Evolutionary conservation across 2,329 filamentous ascomycete species (phyloP).

Genomic region (Fusarium praegraminearum): DNA sequence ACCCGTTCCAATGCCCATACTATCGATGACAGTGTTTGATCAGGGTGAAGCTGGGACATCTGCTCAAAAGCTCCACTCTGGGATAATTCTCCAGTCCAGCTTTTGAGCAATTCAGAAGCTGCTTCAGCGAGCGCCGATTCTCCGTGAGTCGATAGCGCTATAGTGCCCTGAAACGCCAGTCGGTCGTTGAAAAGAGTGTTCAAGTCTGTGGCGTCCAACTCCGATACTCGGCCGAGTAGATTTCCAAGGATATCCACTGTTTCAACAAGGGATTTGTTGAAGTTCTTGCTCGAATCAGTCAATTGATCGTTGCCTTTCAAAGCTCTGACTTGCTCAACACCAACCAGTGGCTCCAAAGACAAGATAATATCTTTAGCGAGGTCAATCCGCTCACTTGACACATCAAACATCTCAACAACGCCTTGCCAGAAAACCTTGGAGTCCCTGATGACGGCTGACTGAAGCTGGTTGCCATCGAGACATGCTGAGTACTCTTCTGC

Average conservation of each 20-base stretch:
- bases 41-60: slow-evolving; percentile 56
- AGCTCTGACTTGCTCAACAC: slow-evolving; percentile 78
- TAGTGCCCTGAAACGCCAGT: slow-evolving; percentile 77
- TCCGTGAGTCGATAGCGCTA: slow-evolving; percentile 84
- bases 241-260: slow-evolving; percentile 72
- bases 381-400: slow-evolving; percentile 75
- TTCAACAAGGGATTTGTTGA: slow-evolving; percentile 77
- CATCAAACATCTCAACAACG: slow-evolving; percentile 78
- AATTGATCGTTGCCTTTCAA: slow-evolving; percentile 59
- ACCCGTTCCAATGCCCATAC: slow-evolving; percentile 56
- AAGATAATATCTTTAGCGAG: slow-evolving; percentile 81
- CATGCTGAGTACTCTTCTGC: slow-evolving; percentile 67
- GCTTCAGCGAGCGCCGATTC: slow-evolving; percentile 83
- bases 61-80: slow-evolving; percentile 57
- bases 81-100: slow-evolving; percentile 75
- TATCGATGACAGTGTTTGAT: slow-evolving; percentile 58
- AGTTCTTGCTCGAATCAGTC: slow-evolving; percentile 65
- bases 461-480: slow-evolving; percentile 69
- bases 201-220: slow-evolving; percentile 78
- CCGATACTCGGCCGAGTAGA: slow-evolving; percentile 82
- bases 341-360: slow-evolving; percentile 76
- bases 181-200: slow-evolving; percentile 75
- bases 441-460: slow-evolving; percentile 75
- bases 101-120: slow-evolving; percentile 84
- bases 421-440: slow-evolving; percentile 63